phyloP scores from a whole-genome alignment of 73 alveolate species.

The Paramecium sexaurelia region DNA sequence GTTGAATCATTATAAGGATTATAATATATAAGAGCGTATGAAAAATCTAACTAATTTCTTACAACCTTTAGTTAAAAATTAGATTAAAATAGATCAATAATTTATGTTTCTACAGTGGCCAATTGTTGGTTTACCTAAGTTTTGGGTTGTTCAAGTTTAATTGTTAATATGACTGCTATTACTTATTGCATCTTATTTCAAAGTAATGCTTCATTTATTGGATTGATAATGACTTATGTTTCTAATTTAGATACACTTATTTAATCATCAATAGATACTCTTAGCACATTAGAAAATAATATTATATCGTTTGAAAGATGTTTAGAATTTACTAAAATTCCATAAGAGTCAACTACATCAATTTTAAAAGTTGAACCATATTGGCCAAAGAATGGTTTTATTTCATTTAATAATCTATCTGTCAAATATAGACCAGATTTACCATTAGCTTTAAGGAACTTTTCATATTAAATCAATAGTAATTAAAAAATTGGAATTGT shows the following conservation, averaged over 20 bases:
- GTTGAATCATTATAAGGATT: constrained; percentile 88
- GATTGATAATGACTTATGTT: constrained; percentile 75
- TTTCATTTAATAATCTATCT: constrained; percentile 70
- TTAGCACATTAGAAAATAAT: constrained; percentile 80
- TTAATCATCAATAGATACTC: constrained; percentile 70
- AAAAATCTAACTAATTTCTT: constrained; percentile 54
- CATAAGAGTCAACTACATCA: constrained; percentile 41
- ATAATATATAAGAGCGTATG: constrained; percentile 85
- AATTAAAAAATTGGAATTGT: constrained; percentile 85
- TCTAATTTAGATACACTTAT: constrained; percentile 71
- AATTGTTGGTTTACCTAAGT: constrained; percentile 72
- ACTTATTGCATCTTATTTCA: constrained; percentile 61
- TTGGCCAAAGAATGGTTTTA: constrained; percentile 81
- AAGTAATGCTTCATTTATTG: constrained; percentile 76
- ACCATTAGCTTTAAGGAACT: constrained; percentile 72
- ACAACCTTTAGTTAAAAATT: background rate
- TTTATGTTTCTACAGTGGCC: background rate
- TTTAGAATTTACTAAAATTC: constrained; percentile 71
- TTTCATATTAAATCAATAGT: constrained; percentile 64
- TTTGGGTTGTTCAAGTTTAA: constrained; percentile 70
- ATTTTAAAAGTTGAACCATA: background rate
- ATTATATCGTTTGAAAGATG: constrained; percentile 87
- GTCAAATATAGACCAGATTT: constrained; percentile 80
- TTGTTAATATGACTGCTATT: constrained; percentile 76
- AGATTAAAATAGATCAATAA: constrained; percentile 32